Base-by-base conservation (phyloP, 306 rosid genomes). In the Mimosa pudica region DNA sequence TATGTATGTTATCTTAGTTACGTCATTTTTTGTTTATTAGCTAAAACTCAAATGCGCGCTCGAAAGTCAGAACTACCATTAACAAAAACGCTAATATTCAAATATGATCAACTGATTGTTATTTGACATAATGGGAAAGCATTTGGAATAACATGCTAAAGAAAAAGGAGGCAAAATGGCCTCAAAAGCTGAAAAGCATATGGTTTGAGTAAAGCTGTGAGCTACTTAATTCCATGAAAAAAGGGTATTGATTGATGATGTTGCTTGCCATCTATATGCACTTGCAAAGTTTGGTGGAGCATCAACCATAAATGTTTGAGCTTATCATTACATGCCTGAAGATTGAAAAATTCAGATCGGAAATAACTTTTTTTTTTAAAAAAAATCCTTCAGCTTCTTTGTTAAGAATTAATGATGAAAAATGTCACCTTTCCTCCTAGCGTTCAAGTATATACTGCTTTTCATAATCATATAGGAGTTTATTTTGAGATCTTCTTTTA, bases 201-300 rank as follows among this genome's bases (percentile, higher is more conserved):
- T 35, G 46, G n/a, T 38, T 66, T 16, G 12, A 71, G 75, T 71
- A 32, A 70, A 45, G 55, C 46, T 45, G 6, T 5, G 10, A 14
- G 47, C 18, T 51, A 72, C 64, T 72, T 44, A 18, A 72, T 33
- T 33, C 76, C 41, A 17, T 35, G 47, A 72, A 67, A 42, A 42
- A 18, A 72, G 63, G 47, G 35, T 51, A 72, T 51, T 51, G 76
- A 72, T 35, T 72, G 63, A 51, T 72, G 46, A 51, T 72, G 64
- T 33, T 52, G 63, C 76, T 47, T 51, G 47, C 76, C 76, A 72
- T 51, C 76, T 51, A 16, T 64, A 12, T 36, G 8, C n/a, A 55
- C 13, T 30, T 35, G 30, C 10, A 12, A 13, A 35, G 70, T 36
- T 12, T 11, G 18, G 69, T 6, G 44, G 69, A 63, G 69, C 70